These are phyloP conservation scores for Claviceps sp. DNA, from an alignment of 2,329 filamentous ascomycete genomes.

Conservation along the genomic window DNA sequence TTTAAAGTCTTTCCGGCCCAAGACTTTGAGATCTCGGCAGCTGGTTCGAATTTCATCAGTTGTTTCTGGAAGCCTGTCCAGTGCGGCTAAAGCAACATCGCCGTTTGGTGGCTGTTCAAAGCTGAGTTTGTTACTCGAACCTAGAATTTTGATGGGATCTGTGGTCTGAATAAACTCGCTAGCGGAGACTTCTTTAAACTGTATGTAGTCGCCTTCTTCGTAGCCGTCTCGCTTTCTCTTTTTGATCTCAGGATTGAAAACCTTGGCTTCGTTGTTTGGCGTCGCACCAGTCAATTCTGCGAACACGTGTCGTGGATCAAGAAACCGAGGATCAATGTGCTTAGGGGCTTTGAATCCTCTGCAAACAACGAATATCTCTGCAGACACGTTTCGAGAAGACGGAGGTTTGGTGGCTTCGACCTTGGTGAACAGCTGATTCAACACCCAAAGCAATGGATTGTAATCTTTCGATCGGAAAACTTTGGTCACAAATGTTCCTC, in stretches of 20 bases:
- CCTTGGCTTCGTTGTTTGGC: conserved; percentile 93
- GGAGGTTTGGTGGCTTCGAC: conserved; percentile 97
- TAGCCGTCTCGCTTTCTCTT: conserved; percentile 97
- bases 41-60: conserved; percentile 67
- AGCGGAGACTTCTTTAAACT: conserved; percentile 79
- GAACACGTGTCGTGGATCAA: conserved; percentile 83
- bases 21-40: conserved; percentile 74
- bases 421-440: conserved; percentile 89
- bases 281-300: conserved; percentile 76
- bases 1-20: conserved; percentile 92
- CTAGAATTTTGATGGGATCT: conserved; percentile 87
- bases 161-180: conserved; percentile 89
- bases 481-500: conserved; percentile 92
- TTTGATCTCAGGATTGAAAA: conserved; percentile 95
- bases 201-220: conserved; percentile 86
- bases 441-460: conserved; percentile 89
- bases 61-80: conserved; percentile 77
- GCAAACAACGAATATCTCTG: conserved; percentile 97
- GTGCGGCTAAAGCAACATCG: conserved; percentile 74
- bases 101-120: conserved; percentile 71
- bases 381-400: conserved; percentile 87
- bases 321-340: conserved; percentile 78
- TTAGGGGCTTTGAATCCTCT: conserved; percentile 92
- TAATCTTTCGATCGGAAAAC: conserved; percentile 97
- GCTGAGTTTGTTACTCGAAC: conserved; percentile 67